Percentiles rank a stretch among this genome's conserved stretches.
These are phyloP conservation scores for Pichia rugopelliculosa DNA, from an alignment of 805 yeast species.

Conservation along the genomic window DNA sequence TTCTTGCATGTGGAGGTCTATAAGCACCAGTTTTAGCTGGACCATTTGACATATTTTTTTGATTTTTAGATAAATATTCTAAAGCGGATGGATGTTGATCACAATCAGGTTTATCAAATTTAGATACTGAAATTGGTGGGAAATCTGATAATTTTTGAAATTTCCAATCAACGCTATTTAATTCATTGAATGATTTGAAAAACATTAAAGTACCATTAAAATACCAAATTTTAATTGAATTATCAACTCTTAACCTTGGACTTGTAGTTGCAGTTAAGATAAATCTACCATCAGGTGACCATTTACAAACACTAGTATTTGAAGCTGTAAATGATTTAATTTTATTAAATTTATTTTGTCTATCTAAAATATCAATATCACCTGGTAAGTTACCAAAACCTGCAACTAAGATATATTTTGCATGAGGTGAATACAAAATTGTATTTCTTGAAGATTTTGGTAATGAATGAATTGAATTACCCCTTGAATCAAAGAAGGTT, in stretches of 20 bases:
- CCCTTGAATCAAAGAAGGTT: slow-evolving; percentile 89
- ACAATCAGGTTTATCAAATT: slow-evolving; percentile 35
- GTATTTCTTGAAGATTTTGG: slow-evolving; percentile 89
- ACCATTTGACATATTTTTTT: slow-evolving; percentile 12
- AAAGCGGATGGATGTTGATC: slow-evolving; percentile 71
- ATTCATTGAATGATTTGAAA: slow-evolving; percentile 73
- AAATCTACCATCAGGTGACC: slow-evolving; percentile 96
- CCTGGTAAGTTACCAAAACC: slow-evolving; percentile 99
- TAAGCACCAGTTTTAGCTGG: slow-evolving; percentile 79
- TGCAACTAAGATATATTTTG: slow-evolving; percentile 82
- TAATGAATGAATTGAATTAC: slow-evolving; percentile 73
- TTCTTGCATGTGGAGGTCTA: slow-evolving; percentile 87
- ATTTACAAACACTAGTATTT: slow-evolving; percentile 92
- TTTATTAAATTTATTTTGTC: slow-evolving; percentile 75
- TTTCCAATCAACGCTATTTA: slow-evolving; percentile 79
- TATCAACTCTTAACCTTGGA: slow-evolving; percentile 94
- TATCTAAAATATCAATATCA: slow-evolving; percentile 88
- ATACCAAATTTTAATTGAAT: slow-evolving; percentile 92
- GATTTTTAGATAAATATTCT: slow-evolving; percentile 42
- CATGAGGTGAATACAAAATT: slow-evolving; percentile 88
- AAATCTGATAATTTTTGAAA: slow-evolving; percentile 49
- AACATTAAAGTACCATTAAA: slow-evolving; percentile 76
- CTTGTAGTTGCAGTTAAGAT: slow-evolving; percentile 94
- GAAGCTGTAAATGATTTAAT: slow-evolving; percentile 82
- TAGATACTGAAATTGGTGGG: slow-evolving; percentile 43